phyloP scores from a whole-genome alignment of 139 green algal species.

The Picochlorum sp. region DNA sequence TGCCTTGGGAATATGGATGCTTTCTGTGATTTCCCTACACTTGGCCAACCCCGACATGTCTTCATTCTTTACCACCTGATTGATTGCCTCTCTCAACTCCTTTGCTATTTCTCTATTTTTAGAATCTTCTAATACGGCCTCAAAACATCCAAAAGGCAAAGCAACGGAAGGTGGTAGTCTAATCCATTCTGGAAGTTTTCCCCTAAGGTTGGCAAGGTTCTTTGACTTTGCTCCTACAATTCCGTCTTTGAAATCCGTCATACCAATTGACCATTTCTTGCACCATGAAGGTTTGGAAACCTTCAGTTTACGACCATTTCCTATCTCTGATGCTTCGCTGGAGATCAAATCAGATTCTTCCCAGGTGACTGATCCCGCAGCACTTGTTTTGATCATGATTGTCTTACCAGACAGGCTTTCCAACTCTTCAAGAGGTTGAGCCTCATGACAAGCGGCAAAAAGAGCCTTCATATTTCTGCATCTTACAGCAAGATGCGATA shows the following conservation, averaged over 20 bases:
- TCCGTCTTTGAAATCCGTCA: conserved; percentile 74
- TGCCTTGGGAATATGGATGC: conserved; percentile 38
- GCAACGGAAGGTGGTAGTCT: conserved; percentile 78
- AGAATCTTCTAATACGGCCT: conserved; percentile 56
- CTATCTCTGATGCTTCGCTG: background rate
- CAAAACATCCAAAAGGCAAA: conserved; percentile 90
- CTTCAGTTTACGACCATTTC: conserved; percentile 25
- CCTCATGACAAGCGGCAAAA: conserved; percentile 55
- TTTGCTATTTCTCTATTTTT: conserved; percentile 51
- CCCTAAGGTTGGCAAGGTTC: conserved; percentile 82
- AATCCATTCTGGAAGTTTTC: conserved; percentile 79
- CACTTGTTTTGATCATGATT: conserved; percentile 49
- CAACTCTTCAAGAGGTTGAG: conserved; percentile 34
- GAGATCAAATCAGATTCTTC: conserved; percentile 15
- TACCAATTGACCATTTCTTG: conserved; percentile 78
- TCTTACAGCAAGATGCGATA: conserved; percentile 83
- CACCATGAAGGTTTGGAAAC: conserved; percentile 52
- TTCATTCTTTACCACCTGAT: conserved; percentile 28
- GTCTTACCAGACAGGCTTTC: conserved; percentile 13
- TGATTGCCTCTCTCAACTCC: conserved; percentile 17
- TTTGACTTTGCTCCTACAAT: conserved; percentile 94
- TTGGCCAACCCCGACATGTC: conserved; percentile 24
- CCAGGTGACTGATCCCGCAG: conserved; percentile 66
- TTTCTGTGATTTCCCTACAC: conserved; percentile 30
- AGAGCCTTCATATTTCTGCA: conserved; percentile 78